These are phyloP conservation scores for Colletotrichum noveboracense DNA, from an alignment of 2,329 filamentous ascomycete genomes.

Conservation along the genomic window DNA sequence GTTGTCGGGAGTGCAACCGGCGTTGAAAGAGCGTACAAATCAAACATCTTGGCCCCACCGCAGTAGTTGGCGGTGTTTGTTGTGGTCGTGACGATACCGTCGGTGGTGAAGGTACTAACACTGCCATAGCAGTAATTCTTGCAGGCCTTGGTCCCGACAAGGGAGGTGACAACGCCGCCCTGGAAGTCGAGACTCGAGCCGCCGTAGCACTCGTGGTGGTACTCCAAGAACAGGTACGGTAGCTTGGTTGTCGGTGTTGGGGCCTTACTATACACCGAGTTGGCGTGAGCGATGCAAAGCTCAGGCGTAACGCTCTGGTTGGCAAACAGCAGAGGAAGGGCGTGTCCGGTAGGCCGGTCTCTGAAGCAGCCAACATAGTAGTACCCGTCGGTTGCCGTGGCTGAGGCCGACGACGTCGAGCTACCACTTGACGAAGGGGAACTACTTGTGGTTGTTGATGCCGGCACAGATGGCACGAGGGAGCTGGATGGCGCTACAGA, in stretches of 20 bases:
- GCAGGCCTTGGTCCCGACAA: conserved; percentile 34
- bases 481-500: not conserved
- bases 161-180: conserved; percentile 25
- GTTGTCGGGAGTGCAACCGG: conserved; percentile 25
- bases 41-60: conserved; percentile 36
- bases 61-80: conserved; percentile 32
- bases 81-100: conserved; percentile 24
- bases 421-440: not conserved
- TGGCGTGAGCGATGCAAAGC: conserved; percentile 35
- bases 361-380: conserved; percentile 34
- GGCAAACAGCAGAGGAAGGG: conserved; percentile 33
- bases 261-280: conserved; percentile 28
- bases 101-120: conserved; percentile 23
- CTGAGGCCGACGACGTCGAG: conserved; percentile 6
- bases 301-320: conserved; percentile 37
- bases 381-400: conserved; percentile 31
- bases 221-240: conserved; percentile 34
- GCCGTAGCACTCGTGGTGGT: conserved; percentile 38
- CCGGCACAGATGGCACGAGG: conserved; percentile 8
- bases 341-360: conserved; percentile 30
- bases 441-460: conserved; percentile 7
- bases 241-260: conserved; percentile 29
- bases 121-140: conserved; percentile 31
- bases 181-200: conserved; percentile 27
- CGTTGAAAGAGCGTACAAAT: conserved; percentile 32